Percentiles rank a stretch among this genome's conserved stretches.
Conservation (phyloP, 139 green algal species). For the Chlamydomonas eustigma region DNA sequence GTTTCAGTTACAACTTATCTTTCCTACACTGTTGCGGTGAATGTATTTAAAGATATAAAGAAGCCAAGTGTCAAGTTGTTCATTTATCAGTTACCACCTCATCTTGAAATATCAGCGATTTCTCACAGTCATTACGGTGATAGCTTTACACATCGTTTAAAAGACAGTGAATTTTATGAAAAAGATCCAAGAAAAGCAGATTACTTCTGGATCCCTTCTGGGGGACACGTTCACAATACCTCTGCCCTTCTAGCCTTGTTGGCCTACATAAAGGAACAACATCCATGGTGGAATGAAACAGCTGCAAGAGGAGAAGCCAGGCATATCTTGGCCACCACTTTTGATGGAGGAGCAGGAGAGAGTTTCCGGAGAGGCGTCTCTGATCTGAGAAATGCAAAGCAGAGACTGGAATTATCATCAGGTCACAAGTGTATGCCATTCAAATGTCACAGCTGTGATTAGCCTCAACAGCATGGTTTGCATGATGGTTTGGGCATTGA, state of each 20-base stretch:
- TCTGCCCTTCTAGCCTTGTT: background rate
- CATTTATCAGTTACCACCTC: no score
- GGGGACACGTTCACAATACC: background rate
- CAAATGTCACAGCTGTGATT: background rate
- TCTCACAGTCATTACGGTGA: no score
- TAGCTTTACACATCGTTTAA: no score
- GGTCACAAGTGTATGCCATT: background rate
- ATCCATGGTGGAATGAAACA: background rate
- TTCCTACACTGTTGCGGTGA: no score
- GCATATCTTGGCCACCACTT: background rate
- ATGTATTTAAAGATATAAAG: no score
- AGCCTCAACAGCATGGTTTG: background rate
- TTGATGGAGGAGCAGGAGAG: background rate
- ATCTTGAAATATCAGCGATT: no score
- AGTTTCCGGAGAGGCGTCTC: background rate
- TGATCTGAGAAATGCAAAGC: background rate
- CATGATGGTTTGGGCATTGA: background rate
- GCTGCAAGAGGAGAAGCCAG: background rate
- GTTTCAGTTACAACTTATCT: no score
- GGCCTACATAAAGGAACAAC: background rate
- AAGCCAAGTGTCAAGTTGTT: no score
- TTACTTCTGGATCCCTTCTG: background rate
- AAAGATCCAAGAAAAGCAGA: background rate
- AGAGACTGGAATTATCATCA: no score
- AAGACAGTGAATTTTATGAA: background rate